A percentile compares a stretch with the other conserved stretches of the same genome.
phyloP scores from a whole-genome alignment of 495 filamentous ascomycete species.

The Tuber borchii region DNA sequence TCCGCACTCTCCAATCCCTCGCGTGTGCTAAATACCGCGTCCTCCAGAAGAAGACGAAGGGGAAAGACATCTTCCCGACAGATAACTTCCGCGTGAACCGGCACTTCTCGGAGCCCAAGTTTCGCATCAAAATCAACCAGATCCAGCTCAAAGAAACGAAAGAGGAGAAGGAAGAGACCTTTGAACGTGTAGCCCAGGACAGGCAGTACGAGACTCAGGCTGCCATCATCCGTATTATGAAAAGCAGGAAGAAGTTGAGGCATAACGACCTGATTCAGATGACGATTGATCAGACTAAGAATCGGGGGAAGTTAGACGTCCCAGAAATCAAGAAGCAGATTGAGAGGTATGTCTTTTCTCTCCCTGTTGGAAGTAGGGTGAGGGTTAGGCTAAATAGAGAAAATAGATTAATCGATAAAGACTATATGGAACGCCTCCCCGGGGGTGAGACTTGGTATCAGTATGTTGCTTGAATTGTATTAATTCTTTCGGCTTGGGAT shows the following conservation, averaged over 20 bases:
- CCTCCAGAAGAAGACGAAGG: slow-evolving; percentile 77
- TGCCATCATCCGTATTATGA: slow-evolving; percentile 95
- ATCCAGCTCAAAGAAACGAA: slow-evolving; percentile 93
- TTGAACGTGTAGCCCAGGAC: slow-evolving; percentile 80
- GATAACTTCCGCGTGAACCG: slow-evolving; percentile 79
- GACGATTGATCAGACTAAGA: slow-evolving; percentile 82
- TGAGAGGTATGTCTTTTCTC: slow-evolving; percentile 62
- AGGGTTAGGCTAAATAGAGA: background rate
- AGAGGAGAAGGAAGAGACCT: slow-evolving; percentile 84
- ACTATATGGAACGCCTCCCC: slow-evolving; percentile 82
- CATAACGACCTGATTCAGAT: slow-evolving; percentile 76
- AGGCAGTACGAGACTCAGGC: slow-evolving; percentile 94
- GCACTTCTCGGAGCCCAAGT: slow-evolving; percentile 69
- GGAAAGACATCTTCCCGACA: slow-evolving; percentile 64
- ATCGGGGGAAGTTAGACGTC: slow-evolving; percentile 72
- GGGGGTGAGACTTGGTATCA: slow-evolving; percentile 57
- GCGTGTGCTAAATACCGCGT: slow-evolving; percentile 76
- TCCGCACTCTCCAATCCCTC: slow-evolving; percentile 85
- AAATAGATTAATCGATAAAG: slow-evolving; percentile 84
- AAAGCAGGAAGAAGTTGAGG: slow-evolving; percentile 78
- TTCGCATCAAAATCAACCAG: slow-evolving; percentile 95
- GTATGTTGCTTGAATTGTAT: slow-evolving; percentile 63
- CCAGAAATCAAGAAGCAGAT: slow-evolving; percentile 92
- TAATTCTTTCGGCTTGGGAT: background rate
- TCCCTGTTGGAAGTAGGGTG: background rate